Evolutionary conservation across 2,329 filamentous ascomycete genomes (phyloP).

Genomic region (Podosphaera aphanis): DNA sequence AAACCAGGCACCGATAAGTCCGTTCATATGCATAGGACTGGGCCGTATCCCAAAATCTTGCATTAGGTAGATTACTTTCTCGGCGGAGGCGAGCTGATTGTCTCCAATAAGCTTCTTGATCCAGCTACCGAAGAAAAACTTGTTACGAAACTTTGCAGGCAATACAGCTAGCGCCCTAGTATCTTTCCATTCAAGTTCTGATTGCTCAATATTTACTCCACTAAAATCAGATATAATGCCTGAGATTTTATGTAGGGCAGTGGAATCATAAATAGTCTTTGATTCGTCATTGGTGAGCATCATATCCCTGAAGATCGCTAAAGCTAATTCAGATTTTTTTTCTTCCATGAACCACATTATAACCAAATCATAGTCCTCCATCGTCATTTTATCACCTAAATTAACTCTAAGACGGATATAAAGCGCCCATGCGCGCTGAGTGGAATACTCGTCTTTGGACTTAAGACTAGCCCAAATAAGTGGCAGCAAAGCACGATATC

Average conservation of each 20-base stretch:
- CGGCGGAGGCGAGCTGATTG: conserved; percentile 45
- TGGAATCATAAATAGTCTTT: conserved; percentile 8
- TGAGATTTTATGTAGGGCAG: conserved; percentile 5
- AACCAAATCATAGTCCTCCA: conserved; percentile 55
- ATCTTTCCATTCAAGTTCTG: conserved; percentile 17
- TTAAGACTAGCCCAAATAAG: conserved; percentile 39
- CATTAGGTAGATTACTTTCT: conserved; percentile 55
- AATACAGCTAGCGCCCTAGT: conserved; percentile 21
- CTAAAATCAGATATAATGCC: conserved; percentile 4
- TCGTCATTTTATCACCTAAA: conserved; percentile 35
- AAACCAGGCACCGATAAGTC: conserved; percentile 57
- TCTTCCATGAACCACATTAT: conserved; percentile 46
- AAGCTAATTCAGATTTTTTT: conserved; percentile 39
- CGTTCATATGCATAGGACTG: conserved; percentile 57
- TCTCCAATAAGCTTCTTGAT: conserved; percentile 60
- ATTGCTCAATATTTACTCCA: conserved; percentile 6
- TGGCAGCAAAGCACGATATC: conserved; percentile 36
- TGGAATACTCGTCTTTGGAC: conserved; percentile 26
- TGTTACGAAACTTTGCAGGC: conserved; percentile 35
- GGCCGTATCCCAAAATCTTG: conserved; percentile 41
- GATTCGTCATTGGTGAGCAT: conserved; percentile 25
- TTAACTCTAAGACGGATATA: conserved; percentile 41
- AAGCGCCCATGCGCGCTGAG: conserved; percentile 37
- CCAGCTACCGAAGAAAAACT: conserved; percentile 75
- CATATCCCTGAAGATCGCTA: conserved; percentile 73